Percentiles rank a stretch among this genome's conserved stretches.
Conservation (phyloP, 768 basidiomycete species). For the Termitomyces heimii region DNA sequence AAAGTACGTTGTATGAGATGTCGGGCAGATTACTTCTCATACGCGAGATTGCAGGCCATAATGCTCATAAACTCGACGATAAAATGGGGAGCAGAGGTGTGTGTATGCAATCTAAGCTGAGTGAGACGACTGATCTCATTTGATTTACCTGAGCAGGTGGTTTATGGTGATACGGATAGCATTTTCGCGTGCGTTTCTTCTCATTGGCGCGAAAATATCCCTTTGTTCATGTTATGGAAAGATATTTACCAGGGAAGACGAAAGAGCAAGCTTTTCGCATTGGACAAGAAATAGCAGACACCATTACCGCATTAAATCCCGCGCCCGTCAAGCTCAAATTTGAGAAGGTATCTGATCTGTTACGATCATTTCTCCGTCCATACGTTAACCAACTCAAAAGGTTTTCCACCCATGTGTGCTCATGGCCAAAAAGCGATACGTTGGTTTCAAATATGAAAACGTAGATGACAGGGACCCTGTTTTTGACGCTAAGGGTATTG, state of each 20-base stretch:
- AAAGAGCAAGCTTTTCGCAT: conserved; percentile 93
- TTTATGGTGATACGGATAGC: conserved; percentile 98
- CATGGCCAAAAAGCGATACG: conserved; percentile 98
- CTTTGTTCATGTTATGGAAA: conserved; percentile 12
- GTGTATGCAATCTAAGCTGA: neutral
- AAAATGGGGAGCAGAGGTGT: conserved; percentile 79
- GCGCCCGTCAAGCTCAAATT: conserved; percentile 94
- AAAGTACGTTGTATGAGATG: conserved; percentile 45
- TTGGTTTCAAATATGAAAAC: conserved; percentile 92
- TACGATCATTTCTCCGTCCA: neutral
- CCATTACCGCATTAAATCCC: conserved; percentile 82
- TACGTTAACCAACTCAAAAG: conserved; percentile 32
- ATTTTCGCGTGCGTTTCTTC: conserved; percentile 61
- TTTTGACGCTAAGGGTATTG: conserved; percentile 98
- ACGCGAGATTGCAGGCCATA: conserved; percentile 58
- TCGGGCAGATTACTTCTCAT: neutral
- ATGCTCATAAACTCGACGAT: conserved; percentile 64
- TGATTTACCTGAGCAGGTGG: conserved; percentile 40
- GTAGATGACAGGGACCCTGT: conserved; percentile 71
- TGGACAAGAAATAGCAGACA: conserved; percentile 88
- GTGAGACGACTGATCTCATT: neutral
- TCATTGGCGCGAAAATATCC: neutral
- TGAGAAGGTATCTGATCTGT: conserved; percentile 65
- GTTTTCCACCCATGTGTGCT: conserved; percentile 93
- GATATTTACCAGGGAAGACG: conserved; percentile 80